These are phyloP conservation scores for Saraca asoca DNA, from an alignment of 331 rosid species.

Conservation along the genomic window DNA sequence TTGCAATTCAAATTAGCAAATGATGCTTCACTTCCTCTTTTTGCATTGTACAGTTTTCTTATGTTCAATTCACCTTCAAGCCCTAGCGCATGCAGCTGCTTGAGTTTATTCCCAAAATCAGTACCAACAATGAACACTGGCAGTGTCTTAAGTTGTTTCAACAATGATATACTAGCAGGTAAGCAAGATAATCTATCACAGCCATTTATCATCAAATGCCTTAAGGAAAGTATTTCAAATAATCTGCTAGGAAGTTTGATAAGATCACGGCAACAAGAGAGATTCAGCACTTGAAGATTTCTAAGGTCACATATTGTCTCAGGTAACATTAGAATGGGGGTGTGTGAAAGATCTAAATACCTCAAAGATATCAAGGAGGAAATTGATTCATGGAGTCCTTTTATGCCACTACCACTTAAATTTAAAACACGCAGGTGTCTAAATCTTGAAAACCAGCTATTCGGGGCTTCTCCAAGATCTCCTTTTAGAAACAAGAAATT, in stretches of 20 bases:
- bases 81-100: not conserved
- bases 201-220: conserved; percentile 31
- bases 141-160: not conserved
- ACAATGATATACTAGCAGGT: not conserved
- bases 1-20: not conserved
- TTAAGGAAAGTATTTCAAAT: conserved; percentile 1
- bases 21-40: not conserved
- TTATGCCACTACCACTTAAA: conserved; percentile 33
- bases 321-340: conserved; percentile 24
- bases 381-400: conserved; percentile 21
- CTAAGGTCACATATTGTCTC: conserved; percentile 4
- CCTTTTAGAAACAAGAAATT: conserved; percentile 23
- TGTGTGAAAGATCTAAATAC: conserved; percentile 33
- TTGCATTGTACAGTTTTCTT: not conserved
- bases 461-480: conserved; percentile 13
- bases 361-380: conserved; percentile 23
- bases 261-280: conserved; percentile 34
- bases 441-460: conserved; percentile 21
- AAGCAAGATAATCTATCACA: conserved; percentile 4
- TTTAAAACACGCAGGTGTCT: conserved; percentile 24
- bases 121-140: conserved; percentile 1
- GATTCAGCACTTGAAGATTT: conserved; percentile 29
- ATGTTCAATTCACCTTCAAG: conserved; percentile 1
- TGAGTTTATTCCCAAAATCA: not conserved
- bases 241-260: conserved; percentile 9